These are phyloP conservation scores for Ophiocordyceps camponoti-rufipedis DNA, from an alignment of 2,329 filamentous ascomycete genomes.

Conservation along the genomic window DNA sequence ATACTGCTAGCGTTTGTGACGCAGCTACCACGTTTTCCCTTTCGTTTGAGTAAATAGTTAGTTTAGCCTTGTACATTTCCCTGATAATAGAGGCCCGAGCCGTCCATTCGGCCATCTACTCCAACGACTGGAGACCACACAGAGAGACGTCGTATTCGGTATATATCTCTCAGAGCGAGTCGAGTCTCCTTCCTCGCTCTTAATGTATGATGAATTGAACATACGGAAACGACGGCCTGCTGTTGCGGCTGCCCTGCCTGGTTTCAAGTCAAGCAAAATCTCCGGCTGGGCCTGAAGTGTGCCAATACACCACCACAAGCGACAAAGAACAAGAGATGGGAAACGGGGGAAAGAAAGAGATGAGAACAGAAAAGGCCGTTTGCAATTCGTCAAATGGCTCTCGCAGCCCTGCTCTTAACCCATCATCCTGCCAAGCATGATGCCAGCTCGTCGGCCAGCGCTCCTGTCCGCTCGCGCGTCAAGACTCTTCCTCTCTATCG, in stretches of 20 bases:
- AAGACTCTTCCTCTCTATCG: background rate
- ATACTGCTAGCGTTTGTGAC: background rate
- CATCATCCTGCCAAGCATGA: background rate
- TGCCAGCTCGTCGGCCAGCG: conserved; percentile 2
- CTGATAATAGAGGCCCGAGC: background rate
- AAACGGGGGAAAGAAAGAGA: background rate
- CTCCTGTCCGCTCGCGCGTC: background rate
- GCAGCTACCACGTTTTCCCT: background rate
- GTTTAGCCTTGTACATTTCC: background rate
- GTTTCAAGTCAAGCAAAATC: background rate
- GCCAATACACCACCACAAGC: background rate
- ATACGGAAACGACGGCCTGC: background rate
- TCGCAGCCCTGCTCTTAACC: background rate
- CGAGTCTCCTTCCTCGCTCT: background rate
- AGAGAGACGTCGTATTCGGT: background rate
- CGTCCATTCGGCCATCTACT: background rate
- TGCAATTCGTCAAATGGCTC: background rate
- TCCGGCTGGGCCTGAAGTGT: background rate
- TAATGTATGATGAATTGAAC: background rate
- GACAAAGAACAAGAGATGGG: background rate
- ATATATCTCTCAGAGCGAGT: background rate
- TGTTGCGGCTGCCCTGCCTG: background rate
- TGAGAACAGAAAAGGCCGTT: background rate
- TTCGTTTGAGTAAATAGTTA: background rate
- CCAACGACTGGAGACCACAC: background rate